Evolutionary conservation across 192 early-diverging fungal species (phyloP).

Genomic region (Linnemannia hyalina): DNA sequence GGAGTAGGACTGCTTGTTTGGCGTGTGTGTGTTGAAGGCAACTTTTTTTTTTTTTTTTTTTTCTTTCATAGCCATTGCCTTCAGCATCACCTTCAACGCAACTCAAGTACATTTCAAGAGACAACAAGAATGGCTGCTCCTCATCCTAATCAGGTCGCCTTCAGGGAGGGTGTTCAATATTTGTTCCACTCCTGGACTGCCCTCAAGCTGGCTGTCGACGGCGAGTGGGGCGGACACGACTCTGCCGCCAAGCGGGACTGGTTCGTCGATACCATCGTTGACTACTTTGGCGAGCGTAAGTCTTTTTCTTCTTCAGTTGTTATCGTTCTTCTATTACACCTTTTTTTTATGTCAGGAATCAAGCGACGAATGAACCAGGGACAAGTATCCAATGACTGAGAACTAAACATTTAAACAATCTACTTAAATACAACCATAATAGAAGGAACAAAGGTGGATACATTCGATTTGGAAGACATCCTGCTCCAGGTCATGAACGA

Average conservation of each 20-base stretch:
- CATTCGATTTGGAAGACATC: constrained; percentile 68
- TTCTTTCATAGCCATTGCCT: background rate
- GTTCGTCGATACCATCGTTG: constrained; percentile 74
- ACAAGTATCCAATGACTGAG: background rate
- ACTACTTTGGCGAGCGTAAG: constrained; percentile 73
- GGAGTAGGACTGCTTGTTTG: background rate
- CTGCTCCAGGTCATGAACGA: constrained; percentile 68
- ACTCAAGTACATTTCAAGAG: background rate
- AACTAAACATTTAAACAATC: background rate
- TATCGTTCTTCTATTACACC: background rate
- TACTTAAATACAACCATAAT: background rate
- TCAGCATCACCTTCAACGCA: background rate
- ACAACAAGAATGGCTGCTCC: constrained; percentile 27
- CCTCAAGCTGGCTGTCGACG: constrained; percentile 76
- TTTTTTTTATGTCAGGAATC: background rate
- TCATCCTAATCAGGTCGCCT: constrained; percentile 66
- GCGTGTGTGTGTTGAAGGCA: background rate
- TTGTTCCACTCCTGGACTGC: constrained; percentile 79
- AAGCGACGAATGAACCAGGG: background rate
- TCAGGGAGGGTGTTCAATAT: constrained; percentile 72
- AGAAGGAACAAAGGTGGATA: constrained; percentile 67
- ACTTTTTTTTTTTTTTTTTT: constrained; percentile 24
- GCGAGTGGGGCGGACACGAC: constrained; percentile 78
- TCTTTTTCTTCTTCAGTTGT: background rate
- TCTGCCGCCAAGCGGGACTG: constrained; percentile 77